Percentiles rank a stretch among this genome's conserved stretches.
Evolutionary conservation across 2,329 filamentous ascomycete genomes (phyloP).

Genomic region (Aureobasidium lini): DNA sequence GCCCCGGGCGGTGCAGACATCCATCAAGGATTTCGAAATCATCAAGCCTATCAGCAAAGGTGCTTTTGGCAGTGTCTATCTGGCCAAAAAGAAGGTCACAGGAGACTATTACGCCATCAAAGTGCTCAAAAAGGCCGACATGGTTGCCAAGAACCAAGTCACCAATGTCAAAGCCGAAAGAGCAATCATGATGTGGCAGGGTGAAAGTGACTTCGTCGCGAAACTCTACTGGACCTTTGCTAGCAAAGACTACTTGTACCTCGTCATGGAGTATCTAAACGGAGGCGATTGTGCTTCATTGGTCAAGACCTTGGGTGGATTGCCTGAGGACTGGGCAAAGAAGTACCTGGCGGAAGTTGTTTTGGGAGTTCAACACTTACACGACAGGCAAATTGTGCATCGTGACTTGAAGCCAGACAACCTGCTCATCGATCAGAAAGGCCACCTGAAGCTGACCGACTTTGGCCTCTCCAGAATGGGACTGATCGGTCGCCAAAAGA

Average conservation of each 20-base stretch:
- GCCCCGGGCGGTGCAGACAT: conserved; percentile 81
- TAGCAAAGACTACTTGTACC: conserved; percentile 96
- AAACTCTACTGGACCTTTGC: conserved; percentile 99
- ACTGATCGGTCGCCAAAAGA: conserved; percentile 89
- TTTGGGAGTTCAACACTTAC: conserved; percentile 91
- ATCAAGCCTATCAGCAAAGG: conserved; percentile 99
- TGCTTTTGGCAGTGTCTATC: conserved; percentile 93
- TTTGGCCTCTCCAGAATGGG: conserved; percentile 98
- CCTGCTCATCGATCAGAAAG: conserved; percentile 90
- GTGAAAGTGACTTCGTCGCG: conserved; percentile 96
- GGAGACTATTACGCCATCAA: conserved; percentile 99
- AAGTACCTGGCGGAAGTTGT: conserved; percentile 96
- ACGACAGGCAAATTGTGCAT: conserved; percentile 91
- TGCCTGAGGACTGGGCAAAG: conserved; percentile 96
- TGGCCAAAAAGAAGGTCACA: conserved; percentile 97
- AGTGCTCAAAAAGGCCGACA: conserved; percentile 97
- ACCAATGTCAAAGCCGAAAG: conserved; percentile 98
- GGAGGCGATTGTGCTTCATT: conserved; percentile 94
- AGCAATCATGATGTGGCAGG: conserved; percentile 99
- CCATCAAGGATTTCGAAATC: conserved; percentile 98
- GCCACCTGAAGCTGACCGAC: conserved; percentile 93
- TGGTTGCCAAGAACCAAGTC: conserved; percentile 99
- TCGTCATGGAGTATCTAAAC: conserved; percentile 99
- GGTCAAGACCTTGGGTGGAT: conserved; percentile 84
- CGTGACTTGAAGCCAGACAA: conserved; percentile 97